These are phyloP conservation scores for Citrus reticulata DNA, from an alignment of 345 rosid genomes.

Conservation along the genomic window DNA sequence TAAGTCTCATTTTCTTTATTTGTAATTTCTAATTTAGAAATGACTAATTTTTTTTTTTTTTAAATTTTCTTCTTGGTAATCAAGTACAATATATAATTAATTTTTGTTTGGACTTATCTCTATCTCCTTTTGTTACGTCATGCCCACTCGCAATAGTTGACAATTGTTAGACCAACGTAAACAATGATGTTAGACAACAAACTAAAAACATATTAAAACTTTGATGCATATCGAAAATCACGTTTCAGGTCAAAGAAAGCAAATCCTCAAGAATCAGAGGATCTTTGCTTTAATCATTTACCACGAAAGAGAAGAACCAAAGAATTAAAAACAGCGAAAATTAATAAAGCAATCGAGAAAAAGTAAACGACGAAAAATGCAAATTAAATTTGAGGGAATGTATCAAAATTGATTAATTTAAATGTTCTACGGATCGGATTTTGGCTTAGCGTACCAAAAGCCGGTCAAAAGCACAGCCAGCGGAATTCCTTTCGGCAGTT, in stretches of 20 bases:
- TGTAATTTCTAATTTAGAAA: too few relatives aligned
- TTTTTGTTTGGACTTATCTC: background rate
- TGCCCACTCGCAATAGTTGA: background rate
- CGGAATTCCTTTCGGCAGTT: constrained; percentile 10
- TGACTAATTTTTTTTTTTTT: too few relatives aligned
- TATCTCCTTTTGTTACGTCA: background rate
- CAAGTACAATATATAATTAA: too few relatives aligned
- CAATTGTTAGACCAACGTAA: background rate
- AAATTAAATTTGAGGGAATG: background rate
- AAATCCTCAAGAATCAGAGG: background rate
- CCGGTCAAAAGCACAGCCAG: constrained; percentile 8
- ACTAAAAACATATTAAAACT: background rate
- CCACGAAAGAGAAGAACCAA: background rate
- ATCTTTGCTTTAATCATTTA: background rate
- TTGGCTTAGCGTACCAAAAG: background rate
- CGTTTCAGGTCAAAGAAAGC: background rate
- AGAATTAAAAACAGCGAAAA: background rate
- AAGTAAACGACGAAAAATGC: background rate
- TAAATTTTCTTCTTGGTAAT: too few relatives aligned
- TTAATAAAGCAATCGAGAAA: background rate
- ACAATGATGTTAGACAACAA: background rate
- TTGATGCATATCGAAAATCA: background rate
- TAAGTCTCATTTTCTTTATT: too few relatives aligned
- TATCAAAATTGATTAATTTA: background rate
- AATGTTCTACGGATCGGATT: background rate